Conservation (phyloP, 129 eudicot species). For the Helianthus tuberosus region DNA sequence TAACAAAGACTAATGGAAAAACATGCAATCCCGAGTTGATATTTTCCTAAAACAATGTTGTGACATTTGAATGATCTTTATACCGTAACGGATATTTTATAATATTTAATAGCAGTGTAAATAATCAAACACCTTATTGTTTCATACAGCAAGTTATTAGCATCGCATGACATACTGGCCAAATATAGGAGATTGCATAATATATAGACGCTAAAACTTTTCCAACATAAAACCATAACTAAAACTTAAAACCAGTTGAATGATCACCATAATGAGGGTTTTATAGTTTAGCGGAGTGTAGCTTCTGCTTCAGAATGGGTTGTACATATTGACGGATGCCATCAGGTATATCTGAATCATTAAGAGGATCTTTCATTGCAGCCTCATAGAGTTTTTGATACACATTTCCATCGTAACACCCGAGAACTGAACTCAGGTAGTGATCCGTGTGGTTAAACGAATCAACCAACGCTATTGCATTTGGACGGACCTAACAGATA, state of each 20-base stretch:
- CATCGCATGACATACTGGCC: not conserved
- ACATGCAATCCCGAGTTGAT: too few relatives aligned
- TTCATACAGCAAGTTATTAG: not conserved
- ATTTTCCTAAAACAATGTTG: too few relatives aligned
- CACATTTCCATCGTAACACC: constrained; percentile 91
- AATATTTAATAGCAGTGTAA: too few relatives aligned
- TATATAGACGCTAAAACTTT: not conserved
- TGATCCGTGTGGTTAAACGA: constrained; percentile 91
- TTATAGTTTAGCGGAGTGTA: constrained; percentile 54
- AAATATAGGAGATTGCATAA: constrained; percentile 6
- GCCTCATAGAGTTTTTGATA: constrained; percentile 92
- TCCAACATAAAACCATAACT: not conserved
- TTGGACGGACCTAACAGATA: constrained; percentile 61
- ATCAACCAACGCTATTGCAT: constrained; percentile 86
- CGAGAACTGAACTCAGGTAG: constrained; percentile 86
- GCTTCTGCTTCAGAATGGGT: constrained; percentile 72
- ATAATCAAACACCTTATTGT: not conserved
- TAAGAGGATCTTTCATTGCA: constrained; percentile 87
- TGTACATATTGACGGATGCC: constrained; percentile 71
- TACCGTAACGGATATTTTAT: too few relatives aligned
- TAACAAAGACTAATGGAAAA: too few relatives aligned
- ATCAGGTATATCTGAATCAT: constrained; percentile 72
- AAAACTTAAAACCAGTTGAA: not conserved
- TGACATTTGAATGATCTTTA: too few relatives aligned
- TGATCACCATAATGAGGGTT: not conserved